Base-by-base conservation (phyloP, 2,329 filamentous ascomycete species). In the Penicillium nordicum region DNA sequence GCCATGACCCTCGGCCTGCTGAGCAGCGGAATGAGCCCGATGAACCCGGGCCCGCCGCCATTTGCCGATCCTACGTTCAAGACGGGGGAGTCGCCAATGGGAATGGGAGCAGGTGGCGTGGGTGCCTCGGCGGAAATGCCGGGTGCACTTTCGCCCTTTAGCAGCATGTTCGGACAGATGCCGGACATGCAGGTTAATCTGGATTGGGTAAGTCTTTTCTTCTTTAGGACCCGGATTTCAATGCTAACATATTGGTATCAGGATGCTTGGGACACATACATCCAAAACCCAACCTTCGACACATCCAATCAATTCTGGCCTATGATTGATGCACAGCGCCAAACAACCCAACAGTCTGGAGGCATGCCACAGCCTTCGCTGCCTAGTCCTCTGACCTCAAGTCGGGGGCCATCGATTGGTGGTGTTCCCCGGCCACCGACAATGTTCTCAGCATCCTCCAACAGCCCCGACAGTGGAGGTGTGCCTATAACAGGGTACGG, bases 1-100 rank as follows among this genome's bases (percentile, higher is more conserved):
- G 86, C 86, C 0, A 88, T 89, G 84, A 88, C 86, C 0, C 69
- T 88, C n/a, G 86, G 85, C 2, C 82, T 89, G 74, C 76, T 89
- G 27, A 87, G 84, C 52, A 83, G 82, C 37, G 86, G 86, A 5
- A 78, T 86, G 72, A 81, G 81, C 14, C 80, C 84, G 1, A 66
- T 72, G 67, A 73, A 67, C 45, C 69, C 67, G 30, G 70, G 63
- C 30, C 67, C 63, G 42, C 63, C 64, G 43, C 60, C 62, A 5
- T 73, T 73, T 55, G 63, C 58, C 36, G 72, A 72, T 53, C 54
- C 58, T 23, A 54, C 62, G 25, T 62, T 67, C 50, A 74, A 72
- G 55, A 65, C 69, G 58, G 48, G 62, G 11, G 73, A 72, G 27
- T 57, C 67, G 12, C 63, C 60, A 10, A 60, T 69, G 63, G 66